Base-by-base conservation (phyloP, 2,329 filamentous ascomycete genomes). In the Colletotrichum salicis region DNA sequence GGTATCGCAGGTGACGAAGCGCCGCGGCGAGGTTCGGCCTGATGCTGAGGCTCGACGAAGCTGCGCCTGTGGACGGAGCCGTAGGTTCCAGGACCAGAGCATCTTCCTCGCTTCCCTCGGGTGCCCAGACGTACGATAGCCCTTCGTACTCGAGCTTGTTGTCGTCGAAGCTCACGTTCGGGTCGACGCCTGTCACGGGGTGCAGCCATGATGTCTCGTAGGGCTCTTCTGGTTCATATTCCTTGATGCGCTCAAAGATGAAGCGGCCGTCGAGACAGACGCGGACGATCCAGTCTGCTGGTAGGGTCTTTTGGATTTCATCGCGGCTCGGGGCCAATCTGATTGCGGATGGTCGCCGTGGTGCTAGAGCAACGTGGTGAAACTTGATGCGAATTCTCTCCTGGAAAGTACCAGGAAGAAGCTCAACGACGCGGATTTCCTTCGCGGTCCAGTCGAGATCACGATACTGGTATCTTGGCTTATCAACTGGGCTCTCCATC, bases 1-100 rank as follows among this genome's bases (percentile, higher is more conserved):
- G 79, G 27, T 85, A 70, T 68, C 85, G 85, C 7, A 86, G 78
- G 33, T 81, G 79, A 67, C 82, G 80, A 29, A 82, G 76, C 24
- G 80, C 79, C 59, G 68, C 77, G 35, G 76, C 73, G 24, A 79
- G 73, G 41, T 62, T 62, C 24, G 59, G 59, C 15, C 55, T 29
- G 29, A 57, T 35, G 55, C 29, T 24, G 10, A 57, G 31, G 55
- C 15, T 24, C 4, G 55, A 57, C 55, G 55, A 57, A 4, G 55
- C 29, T 4, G 51, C 29, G 7, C 71, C 75, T 5, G 54, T 57
- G 19, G 55, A 22, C 55, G 55, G 55, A 8, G 55, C 55, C 8
- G 55, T 57, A n/a, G 55, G 55, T 45, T 77, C 62, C 13, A 78
- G 27, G 2, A 72, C 19, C 24, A 76, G 75, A 6, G 52, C 35